Evolutionary conservation across 2,329 filamentous ascomycete species (phyloP), one percentile per base, ranked within the genome.

Genomic region (Ceratocystis destructans): DNA sequence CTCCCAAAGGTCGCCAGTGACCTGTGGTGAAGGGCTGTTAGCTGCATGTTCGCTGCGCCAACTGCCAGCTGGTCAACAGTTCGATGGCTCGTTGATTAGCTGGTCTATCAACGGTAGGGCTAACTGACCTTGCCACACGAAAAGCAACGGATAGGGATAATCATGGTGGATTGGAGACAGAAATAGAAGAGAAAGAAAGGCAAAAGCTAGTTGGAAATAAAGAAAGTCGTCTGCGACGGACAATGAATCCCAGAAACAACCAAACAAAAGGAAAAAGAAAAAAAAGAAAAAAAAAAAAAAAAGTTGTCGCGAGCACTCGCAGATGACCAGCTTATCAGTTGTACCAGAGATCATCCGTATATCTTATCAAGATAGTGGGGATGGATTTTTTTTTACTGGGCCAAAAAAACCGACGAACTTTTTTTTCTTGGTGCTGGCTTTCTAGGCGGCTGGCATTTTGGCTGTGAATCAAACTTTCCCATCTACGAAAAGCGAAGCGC

Each of bases 81-180:
- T 50, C 15, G 44, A 62, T 5, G 50, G 25, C 25, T 44, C 10
- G 22, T 25, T 63, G 25, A 33, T 65, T 53, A 7, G 20, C 12
- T 25, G 5, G 20, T 25, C 8, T 25, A 53, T 8, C 48, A 25
- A 25, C 8, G 45, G 48, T 65, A 48, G 22, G 22, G 25, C 46
- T 8, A 57, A 71, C 77, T 68, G 78, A 96, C 94, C 89, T 99
- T 99, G 77, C 94, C 94, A 77, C 94, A 99, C 67, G 94, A 97
- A 79, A 99, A 99, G 80, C 94, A 99, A 71, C 94, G 90, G 71
- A 99, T 90, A 2, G 94, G 94, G 71, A 99, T 97, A 78, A 99
- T 99, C 94, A 99, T 99, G 67, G 78, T 88, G 79, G 71, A 69
- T 62, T 37, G 4, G 44, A 31, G 41, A 53, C 5, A 64, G 61